phyloP scores from a whole-genome alignment of 2,329 filamentous ascomycete genomes.

The Aureobasidium sp. region DNA sequence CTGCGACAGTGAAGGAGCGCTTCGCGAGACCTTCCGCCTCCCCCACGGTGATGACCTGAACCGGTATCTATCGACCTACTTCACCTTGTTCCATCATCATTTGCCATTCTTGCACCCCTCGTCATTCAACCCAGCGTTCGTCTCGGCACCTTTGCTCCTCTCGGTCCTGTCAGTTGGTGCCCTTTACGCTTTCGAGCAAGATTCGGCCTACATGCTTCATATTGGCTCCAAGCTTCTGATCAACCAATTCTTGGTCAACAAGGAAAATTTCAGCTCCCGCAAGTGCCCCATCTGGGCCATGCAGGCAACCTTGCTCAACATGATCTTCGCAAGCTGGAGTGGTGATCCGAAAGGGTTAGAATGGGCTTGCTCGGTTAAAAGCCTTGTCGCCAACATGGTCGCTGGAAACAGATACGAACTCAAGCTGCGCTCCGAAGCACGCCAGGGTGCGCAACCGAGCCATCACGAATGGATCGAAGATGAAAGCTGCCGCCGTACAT shows the following conservation, averaged over 20 bases:
- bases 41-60: slow-evolving; percentile 77
- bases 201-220: slow-evolving; percentile 93
- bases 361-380: slow-evolving; percentile 99
- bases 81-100: slow-evolving; percentile 94
- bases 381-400: slow-evolving; percentile 96
- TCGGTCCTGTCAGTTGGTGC: slow-evolving; percentile 93
- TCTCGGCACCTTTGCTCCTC: slow-evolving; percentile 75
- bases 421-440: slow-evolving; percentile 84
- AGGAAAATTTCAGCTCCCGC: slow-evolving; percentile 96
- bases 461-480: slow-evolving; percentile 94
- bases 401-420: slow-evolving; percentile 94
- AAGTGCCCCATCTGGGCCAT: slow-evolving; percentile 98
- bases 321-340: slow-evolving; percentile 99
- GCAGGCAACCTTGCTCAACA: slow-evolving; percentile 94
- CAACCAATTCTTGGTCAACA: slow-evolving; percentile 94
- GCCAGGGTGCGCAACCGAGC: slow-evolving; percentile 66
- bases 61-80: slow-evolving; percentile 90
- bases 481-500: slow-evolving; percentile 90
- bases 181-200: slow-evolving; percentile 92
- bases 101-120: slow-evolving; percentile 90
- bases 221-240: slow-evolving; percentile 96
- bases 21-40: slow-evolving; percentile 83
- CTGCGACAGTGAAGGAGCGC: slow-evolving; percentile 71
- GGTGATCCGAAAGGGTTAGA: slow-evolving; percentile 95
- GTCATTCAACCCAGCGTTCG: slow-evolving; percentile 74